Evolutionary conservation across 495 filamentous ascomycete genomes (phyloP).

Genomic region (Neurospora cerealis): DNA sequence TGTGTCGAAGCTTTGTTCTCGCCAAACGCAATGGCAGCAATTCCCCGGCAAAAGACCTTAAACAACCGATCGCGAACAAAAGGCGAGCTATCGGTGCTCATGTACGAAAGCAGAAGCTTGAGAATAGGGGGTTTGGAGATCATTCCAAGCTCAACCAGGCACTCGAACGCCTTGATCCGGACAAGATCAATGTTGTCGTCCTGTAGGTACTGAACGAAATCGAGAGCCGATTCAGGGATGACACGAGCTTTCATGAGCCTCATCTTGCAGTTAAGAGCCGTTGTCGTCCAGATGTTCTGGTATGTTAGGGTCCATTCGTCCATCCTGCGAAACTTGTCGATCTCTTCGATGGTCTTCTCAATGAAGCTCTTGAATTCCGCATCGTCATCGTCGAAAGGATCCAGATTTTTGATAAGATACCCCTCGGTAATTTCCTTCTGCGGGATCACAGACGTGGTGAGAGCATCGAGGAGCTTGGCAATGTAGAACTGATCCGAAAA

Average conservation of each 20-base stretch:
- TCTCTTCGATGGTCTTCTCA: constrained; percentile 64
- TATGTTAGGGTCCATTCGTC: constrained; percentile 90
- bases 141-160: constrained; percentile 67
- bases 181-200: constrained; percentile 70
- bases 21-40: constrained; percentile 76
- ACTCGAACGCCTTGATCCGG: constrained; percentile 73
- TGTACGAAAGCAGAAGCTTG: constrained; percentile 56
- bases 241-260: constrained; percentile 62
- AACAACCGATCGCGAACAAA: constrained; percentile 65
- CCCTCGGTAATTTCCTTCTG: constrained; percentile 44
- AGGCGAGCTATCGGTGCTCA: constrained; percentile 71
- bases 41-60: constrained; percentile 53
- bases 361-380: constrained; percentile 42
- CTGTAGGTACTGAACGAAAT: constrained; percentile 73
- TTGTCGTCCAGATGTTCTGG: constrained; percentile 80
- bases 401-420: constrained; percentile 25
- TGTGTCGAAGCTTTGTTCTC: constrained; percentile 32
- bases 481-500: constrained; percentile 85
- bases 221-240: constrained; percentile 47
- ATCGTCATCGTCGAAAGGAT: constrained; percentile 30
- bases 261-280: constrained; percentile 70
- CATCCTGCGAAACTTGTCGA: constrained; percentile 82
- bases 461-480: constrained; percentile 61
- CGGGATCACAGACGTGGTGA: constrained; percentile 67
- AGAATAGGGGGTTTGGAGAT: constrained; percentile 52